Percentiles rank a stretch among this genome's conserved stretches.
phyloP scores from a whole-genome alignment of 2,329 filamentous ascomycete species.

The Xylaria arbuscula region DNA sequence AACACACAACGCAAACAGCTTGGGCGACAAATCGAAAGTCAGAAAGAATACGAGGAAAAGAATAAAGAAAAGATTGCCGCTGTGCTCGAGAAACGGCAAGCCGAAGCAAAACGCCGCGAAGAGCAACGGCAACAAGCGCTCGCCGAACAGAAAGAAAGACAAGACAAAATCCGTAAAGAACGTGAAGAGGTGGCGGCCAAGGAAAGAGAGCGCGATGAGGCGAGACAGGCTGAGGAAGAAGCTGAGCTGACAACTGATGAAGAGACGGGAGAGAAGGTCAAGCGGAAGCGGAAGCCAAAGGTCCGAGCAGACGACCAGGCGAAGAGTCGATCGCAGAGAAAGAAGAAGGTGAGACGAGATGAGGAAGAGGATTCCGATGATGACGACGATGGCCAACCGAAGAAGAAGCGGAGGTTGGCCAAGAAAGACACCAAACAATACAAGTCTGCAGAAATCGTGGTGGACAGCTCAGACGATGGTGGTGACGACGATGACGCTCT shows the following conservation, averaged over 20 bases:
- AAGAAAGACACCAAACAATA: constrained; percentile 72
- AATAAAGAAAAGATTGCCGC: constrained; percentile 89
- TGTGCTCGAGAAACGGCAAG: constrained; percentile 82
- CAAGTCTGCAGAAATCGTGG: constrained; percentile 87
- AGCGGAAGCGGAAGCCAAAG: constrained; percentile 76
- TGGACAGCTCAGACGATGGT: constrained; percentile 72
- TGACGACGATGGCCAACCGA: constrained; percentile 60
- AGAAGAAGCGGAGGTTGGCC: constrained; percentile 70
- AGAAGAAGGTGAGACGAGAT: constrained; percentile 70
- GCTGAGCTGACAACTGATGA: constrained; percentile 84
- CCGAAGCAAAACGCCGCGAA: constrained; percentile 80
- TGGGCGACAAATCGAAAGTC: constrained; percentile 83
- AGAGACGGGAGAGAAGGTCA: constrained; percentile 84
- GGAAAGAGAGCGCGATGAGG: constrained; percentile 76
- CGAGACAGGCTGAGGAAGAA: constrained; percentile 76
- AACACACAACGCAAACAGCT: constrained; percentile 95
- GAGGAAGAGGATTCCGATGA: constrained; percentile 61
- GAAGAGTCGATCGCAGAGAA: constrained; percentile 56
- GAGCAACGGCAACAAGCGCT: constrained; percentile 76
- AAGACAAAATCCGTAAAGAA: constrained; percentile 86
- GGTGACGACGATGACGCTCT: constrained; percentile 56
- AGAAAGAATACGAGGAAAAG: constrained; percentile 91
- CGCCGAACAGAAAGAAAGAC: constrained; percentile 76
- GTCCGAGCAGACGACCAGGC: constrained; percentile 55
- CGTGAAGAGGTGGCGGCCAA: constrained; percentile 82